phyloP scores from a whole-genome alignment of 2,329 filamentous ascomycete genomes.

The Epichloe coenophiala region DNA sequence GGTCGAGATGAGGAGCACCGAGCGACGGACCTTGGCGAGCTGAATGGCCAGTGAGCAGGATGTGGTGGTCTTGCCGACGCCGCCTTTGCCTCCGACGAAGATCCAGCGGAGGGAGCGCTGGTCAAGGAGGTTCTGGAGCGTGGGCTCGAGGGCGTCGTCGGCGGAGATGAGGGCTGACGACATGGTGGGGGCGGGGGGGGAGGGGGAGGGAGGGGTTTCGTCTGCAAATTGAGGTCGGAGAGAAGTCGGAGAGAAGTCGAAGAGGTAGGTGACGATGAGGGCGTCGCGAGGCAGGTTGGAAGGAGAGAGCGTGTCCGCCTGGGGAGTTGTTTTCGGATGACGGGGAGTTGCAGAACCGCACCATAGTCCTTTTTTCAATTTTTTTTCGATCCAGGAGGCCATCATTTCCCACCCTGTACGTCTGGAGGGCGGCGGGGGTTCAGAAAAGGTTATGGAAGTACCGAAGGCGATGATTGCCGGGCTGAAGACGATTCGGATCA shows the following conservation, averaged over 20 bases:
- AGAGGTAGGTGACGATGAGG: not conserved
- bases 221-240: not conserved
- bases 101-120: conserved; percentile 96
- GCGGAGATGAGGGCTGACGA: conserved; percentile 27
- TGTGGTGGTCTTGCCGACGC: conserved; percentile 98
- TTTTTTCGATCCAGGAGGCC: too few relatives aligned
- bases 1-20: conserved; percentile 93
- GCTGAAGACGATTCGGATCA: too few relatives aligned
- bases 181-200: conserved; percentile 15
- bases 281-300: not conserved
- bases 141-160: conserved; percentile 76
- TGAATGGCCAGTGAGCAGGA: conserved; percentile 97
- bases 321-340: not conserved
- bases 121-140: conserved; percentile 86
- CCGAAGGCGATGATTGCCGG: too few relatives aligned
- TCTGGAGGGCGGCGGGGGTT: too few relatives aligned
- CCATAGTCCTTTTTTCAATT: too few relatives aligned
- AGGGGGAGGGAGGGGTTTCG: too few relatives aligned
- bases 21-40: conserved; percentile 86
- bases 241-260: too few relatives aligned
- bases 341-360: too few relatives aligned
- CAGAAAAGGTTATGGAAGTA: too few relatives aligned
- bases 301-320: not conserved
- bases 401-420: too few relatives aligned
- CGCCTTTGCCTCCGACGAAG: conserved; percentile 96